Percentiles rank a stretch among this genome's conserved stretches.
These are phyloP conservation scores for Cytospora piceae DNA, from an alignment of 2,329 filamentous ascomycete species.

Conservation along the genomic window DNA sequence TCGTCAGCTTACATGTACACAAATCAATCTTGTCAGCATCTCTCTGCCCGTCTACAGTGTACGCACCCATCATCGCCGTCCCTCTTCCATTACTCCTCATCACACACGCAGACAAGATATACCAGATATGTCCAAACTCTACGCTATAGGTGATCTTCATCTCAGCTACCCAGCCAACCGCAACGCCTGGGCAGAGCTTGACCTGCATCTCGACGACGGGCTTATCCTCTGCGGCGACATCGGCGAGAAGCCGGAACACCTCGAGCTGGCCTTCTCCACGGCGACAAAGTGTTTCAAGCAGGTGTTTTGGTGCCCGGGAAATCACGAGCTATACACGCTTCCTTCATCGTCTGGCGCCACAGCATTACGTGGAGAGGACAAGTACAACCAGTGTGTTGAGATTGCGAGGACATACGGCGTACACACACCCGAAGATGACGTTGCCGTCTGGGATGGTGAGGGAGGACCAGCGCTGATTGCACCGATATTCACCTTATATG, in stretches of 20 bases:
- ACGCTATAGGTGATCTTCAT: conserved; percentile 45
- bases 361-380: conserved; percentile 50
- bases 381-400: conserved; percentile 59
- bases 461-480: conserved; percentile 54
- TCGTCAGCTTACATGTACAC: neutral
- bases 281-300: conserved; percentile 39
- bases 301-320: conserved; percentile 61
- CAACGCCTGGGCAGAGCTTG: conserved; percentile 37
- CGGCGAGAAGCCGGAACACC: conserved; percentile 42
- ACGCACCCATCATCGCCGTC: neutral
- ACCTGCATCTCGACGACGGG: conserved; percentile 41
- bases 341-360: conserved; percentile 38
- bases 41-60: neutral
- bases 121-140: conserved; percentile 35
- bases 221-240: conserved; percentile 44
- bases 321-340: conserved; percentile 61
- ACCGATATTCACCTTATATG: conserved; percentile 62
- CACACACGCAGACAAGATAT: neutral
- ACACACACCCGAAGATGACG: conserved; percentile 60
- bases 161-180: conserved; percentile 41
- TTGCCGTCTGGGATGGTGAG: conserved; percentile 55
- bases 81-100: neutral
- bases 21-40: neutral
- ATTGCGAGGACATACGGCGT: conserved; percentile 56
- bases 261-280: conserved; percentile 40